Percentiles rank a stretch among this genome's conserved stretches.
phyloP scores from a whole-genome alignment of 2,329 filamentous ascomycete species.

The Claviceps monticola region DNA sequence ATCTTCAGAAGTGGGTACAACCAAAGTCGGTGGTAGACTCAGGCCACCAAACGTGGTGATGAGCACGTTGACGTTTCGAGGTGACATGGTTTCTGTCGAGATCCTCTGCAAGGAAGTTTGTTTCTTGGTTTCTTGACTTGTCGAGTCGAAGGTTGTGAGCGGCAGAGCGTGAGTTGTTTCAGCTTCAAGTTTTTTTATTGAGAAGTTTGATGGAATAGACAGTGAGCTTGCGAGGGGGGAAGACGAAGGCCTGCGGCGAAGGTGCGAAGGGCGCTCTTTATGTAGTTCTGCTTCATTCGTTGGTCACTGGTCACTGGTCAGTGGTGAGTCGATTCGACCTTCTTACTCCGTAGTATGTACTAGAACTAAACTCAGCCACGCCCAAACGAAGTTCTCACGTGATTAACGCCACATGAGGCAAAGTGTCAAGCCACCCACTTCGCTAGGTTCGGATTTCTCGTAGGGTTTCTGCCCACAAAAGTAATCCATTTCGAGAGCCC shows the following conservation, averaged over 20 bases:
- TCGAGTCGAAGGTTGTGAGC: neutral
- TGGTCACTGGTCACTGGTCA: no score
- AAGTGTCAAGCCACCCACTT: slow-evolving; percentile 16
- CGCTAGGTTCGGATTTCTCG: slow-evolving; percentile 21
- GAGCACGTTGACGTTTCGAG: slow-evolving; percentile 60
- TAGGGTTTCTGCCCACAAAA: slow-evolving; percentile 34
- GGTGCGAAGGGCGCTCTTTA: neutral
- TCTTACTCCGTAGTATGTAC: neutral
- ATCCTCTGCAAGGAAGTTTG: neutral
- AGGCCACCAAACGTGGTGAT: slow-evolving; percentile 75
- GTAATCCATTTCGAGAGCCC: slow-evolving; percentile 30
- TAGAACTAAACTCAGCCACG: neutral
- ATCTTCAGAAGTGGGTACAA: slow-evolving; percentile 54
- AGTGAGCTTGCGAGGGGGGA: neutral
- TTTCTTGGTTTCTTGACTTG: neutral
- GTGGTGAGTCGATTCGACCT: neutral
- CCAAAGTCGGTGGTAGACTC: slow-evolving; percentile 67
- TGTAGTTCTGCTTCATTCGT: neutral
- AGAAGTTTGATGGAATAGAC: no score
- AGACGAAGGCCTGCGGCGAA: neutral
- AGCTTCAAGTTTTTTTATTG: neutral
- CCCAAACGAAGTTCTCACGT: slow-evolving; percentile 14
- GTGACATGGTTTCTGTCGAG: slow-evolving; percentile 31
- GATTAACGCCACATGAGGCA: slow-evolving; percentile 15
- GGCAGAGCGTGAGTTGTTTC: neutral